Percentiles rank a stretch among this genome's conserved stretches.
Evolutionary conservation across 2,329 filamentous ascomycete species (phyloP).

Genomic region (Pseudohalonectria lignicola): DNA sequence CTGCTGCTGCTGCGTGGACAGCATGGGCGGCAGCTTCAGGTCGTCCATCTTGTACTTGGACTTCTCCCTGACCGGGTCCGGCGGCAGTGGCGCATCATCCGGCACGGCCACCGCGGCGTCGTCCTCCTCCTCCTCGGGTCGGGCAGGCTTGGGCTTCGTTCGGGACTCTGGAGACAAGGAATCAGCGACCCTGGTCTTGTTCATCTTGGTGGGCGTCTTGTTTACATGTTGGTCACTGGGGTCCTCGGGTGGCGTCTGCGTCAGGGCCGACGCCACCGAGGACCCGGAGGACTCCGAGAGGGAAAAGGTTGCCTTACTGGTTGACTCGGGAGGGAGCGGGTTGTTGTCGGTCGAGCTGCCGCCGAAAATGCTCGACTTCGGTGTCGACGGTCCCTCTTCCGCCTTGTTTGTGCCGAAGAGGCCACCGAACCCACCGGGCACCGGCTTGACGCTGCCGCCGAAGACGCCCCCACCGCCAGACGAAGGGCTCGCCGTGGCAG

Average conservation of each 20-base stretch:
- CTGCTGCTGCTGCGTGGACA: neutral
- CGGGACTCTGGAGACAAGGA: conserved; percentile 1
- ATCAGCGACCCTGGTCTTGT: too few relatives aligned
- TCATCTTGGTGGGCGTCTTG: neutral
- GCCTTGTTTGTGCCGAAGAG: conserved; percentile 22
- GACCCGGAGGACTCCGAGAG: conserved; percentile 41
- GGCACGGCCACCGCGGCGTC: too few relatives aligned
- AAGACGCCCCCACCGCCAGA: neutral
- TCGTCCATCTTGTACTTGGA: conserved; percentile 4
- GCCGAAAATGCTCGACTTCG: neutral
- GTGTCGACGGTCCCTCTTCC: conserved; percentile 8
- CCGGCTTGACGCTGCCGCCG: neutral
- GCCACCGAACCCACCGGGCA: neutral
- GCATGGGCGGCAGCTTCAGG: neutral
- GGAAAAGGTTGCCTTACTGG: conserved; percentile 38
- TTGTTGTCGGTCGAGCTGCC: conserved; percentile 9
- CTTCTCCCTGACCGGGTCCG: conserved; percentile 9
- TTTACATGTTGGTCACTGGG: too few relatives aligned
- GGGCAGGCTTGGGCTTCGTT: neutral
- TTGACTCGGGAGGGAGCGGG: conserved; percentile 41
- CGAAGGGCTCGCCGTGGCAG: conserved; percentile 5
- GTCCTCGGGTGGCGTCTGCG: too few relatives aligned
- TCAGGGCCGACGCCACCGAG: conserved; percentile 32
- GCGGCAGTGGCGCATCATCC: conserved; percentile 16
- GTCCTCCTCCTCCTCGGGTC: too few relatives aligned